Evolutionary conservation across 2,329 filamentous ascomycete species (phyloP).

Genomic region (Penicillium corylophilum): DNA sequence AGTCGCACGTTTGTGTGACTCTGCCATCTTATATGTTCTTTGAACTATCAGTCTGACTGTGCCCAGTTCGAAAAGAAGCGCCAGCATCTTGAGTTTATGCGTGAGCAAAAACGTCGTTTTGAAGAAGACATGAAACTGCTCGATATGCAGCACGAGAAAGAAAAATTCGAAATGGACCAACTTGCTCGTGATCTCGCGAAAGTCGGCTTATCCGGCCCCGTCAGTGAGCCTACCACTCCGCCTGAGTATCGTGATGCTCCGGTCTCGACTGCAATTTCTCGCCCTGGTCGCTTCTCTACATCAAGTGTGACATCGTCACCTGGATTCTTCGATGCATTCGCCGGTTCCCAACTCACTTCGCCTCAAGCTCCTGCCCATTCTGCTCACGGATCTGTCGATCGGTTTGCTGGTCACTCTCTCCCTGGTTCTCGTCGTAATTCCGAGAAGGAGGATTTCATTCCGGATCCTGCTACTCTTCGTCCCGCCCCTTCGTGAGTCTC

Average conservation of each 20-base stretch:
- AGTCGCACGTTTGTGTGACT: not conserved
- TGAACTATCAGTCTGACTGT: conserved; percentile 38
- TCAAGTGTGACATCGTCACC: conserved; percentile 83
- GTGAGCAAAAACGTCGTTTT: conserved; percentile 84
- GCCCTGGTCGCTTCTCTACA: conserved; percentile 84
- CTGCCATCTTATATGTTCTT: conserved; percentile 7
- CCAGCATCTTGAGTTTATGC: conserved; percentile 84
- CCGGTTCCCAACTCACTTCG: conserved; percentile 72
- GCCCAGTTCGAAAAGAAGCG: conserved; percentile 88
- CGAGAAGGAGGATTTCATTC: conserved; percentile 79
- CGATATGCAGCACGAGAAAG: conserved; percentile 77
- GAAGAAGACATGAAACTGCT: conserved; percentile 90
- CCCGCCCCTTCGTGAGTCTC: conserved; percentile 74
- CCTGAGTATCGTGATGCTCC: conserved; percentile 85
- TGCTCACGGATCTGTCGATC: conserved; percentile 51
- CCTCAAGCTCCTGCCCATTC: conserved; percentile 57
- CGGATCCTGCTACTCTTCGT: conserved; percentile 63
- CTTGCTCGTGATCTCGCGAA: conserved; percentile 76
- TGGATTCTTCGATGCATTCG: conserved; percentile 69
- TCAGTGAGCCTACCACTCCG: conserved; percentile 93
- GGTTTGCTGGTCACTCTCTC: conserved; percentile 78
- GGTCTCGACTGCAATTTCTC: conserved; percentile 76
- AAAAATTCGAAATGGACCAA: conserved; percentile 79
- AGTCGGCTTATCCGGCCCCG: conserved; percentile 63
- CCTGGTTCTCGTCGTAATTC: conserved; percentile 86